phyloP scores from a whole-genome alignment of 192 early-diverging fungal species.

The Coemansia sp. region DNA sequence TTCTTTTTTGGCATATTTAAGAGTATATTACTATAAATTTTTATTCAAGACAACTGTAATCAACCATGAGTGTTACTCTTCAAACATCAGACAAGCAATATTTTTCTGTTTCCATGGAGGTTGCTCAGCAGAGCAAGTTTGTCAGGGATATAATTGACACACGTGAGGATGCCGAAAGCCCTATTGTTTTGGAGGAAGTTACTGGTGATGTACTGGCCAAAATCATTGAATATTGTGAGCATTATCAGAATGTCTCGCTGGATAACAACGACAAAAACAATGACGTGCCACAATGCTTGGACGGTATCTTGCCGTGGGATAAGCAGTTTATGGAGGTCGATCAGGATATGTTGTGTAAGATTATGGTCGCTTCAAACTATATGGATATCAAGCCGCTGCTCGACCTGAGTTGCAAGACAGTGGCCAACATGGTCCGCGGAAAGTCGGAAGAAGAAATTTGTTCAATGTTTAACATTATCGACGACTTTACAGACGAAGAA shows the following conservation, averaged over 20 bases:
- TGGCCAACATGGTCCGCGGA: conserved; percentile 97
- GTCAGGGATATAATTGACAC: conserved; percentile 83
- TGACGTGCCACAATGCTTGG: conserved; percentile 59
- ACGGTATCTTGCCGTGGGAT: conserved; percentile 80
- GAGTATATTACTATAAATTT: not conserved
- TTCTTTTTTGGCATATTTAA: too few species aligned
- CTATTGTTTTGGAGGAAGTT: conserved; percentile 80
- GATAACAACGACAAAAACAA: conserved; percentile 51
- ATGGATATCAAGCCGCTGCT: conserved; percentile 96
- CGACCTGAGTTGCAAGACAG: conserved; percentile 97
- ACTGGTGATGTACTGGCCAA: conserved; percentile 69
- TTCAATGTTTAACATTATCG: conserved; percentile 92
- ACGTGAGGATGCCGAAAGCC: conserved; percentile 62
- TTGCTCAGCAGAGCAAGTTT: conserved; percentile 72
- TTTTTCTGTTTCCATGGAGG: conserved; percentile 64
- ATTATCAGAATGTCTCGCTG: conserved; percentile 71
- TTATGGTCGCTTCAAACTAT: conserved; percentile 85
- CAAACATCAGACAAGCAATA: conserved; percentile 64
- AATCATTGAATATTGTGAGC: conserved; percentile 81
- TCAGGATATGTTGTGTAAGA: conserved; percentile 77
- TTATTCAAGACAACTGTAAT: not conserved
- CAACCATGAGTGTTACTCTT: conserved; percentile 31
- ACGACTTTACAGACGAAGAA: conserved; percentile 96
- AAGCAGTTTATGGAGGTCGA: conserved; percentile 76
- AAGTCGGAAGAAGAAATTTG: conserved; percentile 93